Base-by-base conservation (phyloP, 2,329 filamentous ascomycete species). In the Aspergillus tamarii region DNA sequence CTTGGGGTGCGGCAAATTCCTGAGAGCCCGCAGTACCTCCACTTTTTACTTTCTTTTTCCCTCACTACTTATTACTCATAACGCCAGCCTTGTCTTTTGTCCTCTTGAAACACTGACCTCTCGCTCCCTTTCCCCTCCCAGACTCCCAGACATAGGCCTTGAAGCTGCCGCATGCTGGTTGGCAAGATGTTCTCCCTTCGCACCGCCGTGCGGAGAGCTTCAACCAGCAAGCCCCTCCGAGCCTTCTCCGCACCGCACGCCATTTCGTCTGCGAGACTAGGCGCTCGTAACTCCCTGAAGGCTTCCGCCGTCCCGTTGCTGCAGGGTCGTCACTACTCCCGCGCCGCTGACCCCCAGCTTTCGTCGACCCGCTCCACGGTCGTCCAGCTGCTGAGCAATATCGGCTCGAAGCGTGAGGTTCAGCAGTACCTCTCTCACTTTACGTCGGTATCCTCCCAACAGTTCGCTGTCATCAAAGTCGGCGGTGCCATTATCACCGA, bases 401-500 rank as follows among this genome's bases (percentile, higher is more conserved):
- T 98, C 77, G 94, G 93, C 66, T 97, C 93, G 67, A 96, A 96
- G 86, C 87, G 94, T 66, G 94, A 99, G 83, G 93, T 96, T 67
- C 92, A 97, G 84, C 94, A 98, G 81, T 98, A 98, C 80, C 89
- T 98, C 64, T 95, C 94, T 70, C 93, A 98, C 78, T 99, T 99
- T 85, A 95, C 91, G 71, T 97, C 94, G 39, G 94, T 97, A 66
- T 95, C 93, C 52, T 96, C 93, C 41, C 94, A 98, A 83, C 93
- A 96, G 76, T 99, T 98, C 79, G 94, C 94, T 70, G 94, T 99
- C 56, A 96, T 99, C 81, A 99, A 99, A 84, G 94, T 98, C 61
- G 95, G 94, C 66, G 95, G 94, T 66, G 95, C 94, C 67, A 97
- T 98, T 74, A 87, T 99, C 73, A 96, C 93, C 65, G 94, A 98